These are phyloP conservation scores for Claviceps citrina DNA, from an alignment of 2,329 filamentous ascomycete species.

Conservation along the genomic window DNA sequence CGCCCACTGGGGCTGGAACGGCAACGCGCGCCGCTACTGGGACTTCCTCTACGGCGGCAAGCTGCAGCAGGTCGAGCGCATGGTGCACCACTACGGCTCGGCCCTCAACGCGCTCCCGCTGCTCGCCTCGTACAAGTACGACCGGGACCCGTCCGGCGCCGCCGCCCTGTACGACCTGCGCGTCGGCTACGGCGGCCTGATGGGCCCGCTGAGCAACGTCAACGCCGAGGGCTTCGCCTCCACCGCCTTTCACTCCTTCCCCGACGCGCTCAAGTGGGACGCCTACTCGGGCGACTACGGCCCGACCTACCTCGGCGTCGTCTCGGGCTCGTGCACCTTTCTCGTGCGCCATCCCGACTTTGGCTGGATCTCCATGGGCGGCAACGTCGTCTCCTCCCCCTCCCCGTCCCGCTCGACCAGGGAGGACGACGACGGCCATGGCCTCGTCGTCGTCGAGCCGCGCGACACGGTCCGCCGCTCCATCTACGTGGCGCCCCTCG, in stretches of 20 bases:
- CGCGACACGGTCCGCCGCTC: conserved; percentile 31
- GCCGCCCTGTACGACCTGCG: conserved; percentile 34
- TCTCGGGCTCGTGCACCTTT: conserved; percentile 34
- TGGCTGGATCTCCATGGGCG: conserved; percentile 35
- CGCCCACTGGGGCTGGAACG: conserved; percentile 47
- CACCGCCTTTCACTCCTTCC: conserved; percentile 41
- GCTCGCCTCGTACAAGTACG: conserved; percentile 32
- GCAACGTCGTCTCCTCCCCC: conserved; percentile 18
- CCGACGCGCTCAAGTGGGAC: conserved; percentile 40
- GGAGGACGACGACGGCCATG: too few relatives aligned
- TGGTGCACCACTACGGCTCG: conserved; percentile 44
- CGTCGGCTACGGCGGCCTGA: conserved; percentile 38
- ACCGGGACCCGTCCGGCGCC: conserved; percentile 13
- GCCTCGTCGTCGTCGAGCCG: conserved; percentile 22
- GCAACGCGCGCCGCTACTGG: conserved; percentile 45
- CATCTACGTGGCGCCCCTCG: conserved; percentile 32
- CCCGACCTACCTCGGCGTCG: conserved; percentile 35
- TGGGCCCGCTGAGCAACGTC: conserved; percentile 39
- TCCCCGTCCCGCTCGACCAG: too few relatives aligned
- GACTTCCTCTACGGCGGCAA: conserved; percentile 30
- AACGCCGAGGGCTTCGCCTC: conserved; percentile 37
- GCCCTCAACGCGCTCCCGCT: conserved; percentile 41
- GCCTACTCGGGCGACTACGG: conserved; percentile 43
- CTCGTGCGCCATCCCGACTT: conserved; percentile 28
- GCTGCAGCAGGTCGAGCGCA: conserved; percentile 25